Evolutionary conservation across 257 asterid species (phyloP).

Genomic region (Gentiana dahurica): DNA sequence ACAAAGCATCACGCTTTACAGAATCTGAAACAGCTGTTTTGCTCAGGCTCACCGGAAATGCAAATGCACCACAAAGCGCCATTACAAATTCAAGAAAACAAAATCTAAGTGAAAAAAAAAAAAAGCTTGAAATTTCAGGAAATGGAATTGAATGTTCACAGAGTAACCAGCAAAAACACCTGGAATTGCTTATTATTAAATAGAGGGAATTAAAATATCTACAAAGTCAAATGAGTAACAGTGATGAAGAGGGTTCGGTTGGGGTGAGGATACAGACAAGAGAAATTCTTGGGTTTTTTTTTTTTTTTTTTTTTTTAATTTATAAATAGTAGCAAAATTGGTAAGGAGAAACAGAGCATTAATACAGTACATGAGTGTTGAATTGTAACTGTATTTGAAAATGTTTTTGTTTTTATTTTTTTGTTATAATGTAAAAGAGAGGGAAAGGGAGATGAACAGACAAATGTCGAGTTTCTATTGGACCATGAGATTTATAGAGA

Average conservation of each 20-base stretch:
- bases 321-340: too few relatives aligned
- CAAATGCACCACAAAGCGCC: slow-evolving; percentile 57
- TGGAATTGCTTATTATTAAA: slow-evolving; percentile 1
- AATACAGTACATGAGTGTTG: neutral
- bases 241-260: neutral
- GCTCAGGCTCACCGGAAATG: slow-evolving; percentile 48
- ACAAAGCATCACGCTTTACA: slow-evolving; percentile 18
- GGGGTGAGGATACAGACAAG: neutral
- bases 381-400: neutral
- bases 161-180: slow-evolving; percentile 1
- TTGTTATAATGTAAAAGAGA: neutral
- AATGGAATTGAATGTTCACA: slow-evolving; percentile 2
- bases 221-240: neutral
- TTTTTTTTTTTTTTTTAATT: too few relatives aligned
- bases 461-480: slow-evolving; percentile 18
- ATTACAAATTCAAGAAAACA: slow-evolving; percentile 13
- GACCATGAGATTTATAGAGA: slow-evolving; percentile 48
- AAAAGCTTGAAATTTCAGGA: slow-evolving; percentile 7
- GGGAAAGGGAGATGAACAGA: slow-evolving; percentile 8
- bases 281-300: neutral
- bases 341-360: neutral
- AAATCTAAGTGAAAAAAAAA: neutral
- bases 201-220: neutral
- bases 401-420: neutral
- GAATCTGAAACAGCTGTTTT: slow-evolving; percentile 29